Base-by-base conservation (phyloP, 352 stramenopile genomes). In the Peronospora belbahrii region DNA sequence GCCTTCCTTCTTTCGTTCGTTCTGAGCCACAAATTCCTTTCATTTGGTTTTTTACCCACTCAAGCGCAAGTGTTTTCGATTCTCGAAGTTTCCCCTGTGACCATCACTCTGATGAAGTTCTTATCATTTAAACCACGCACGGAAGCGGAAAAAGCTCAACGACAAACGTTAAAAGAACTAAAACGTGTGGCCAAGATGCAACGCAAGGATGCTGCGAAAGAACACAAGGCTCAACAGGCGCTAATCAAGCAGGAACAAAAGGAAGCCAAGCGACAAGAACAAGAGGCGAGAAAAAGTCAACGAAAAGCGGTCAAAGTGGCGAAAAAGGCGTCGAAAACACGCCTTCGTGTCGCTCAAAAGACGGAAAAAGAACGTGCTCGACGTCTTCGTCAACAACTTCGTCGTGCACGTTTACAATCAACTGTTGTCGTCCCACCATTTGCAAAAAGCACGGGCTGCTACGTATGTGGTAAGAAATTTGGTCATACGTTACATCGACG, bases 391-490 rank as follows among this genome's bases (percentile, higher is more conserved):
- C 46, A 33, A 14, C 41, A 44, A 28, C 40, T 31, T 33, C 34
- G 33, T 10, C 41, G 13, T 4, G 44, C 18, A 8, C 48, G 34
- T 8, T 14, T 33, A 6, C 33, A 27, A 22, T 15, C 24, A n/a
- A 24, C 28, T 9, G 20, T 17, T 0, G 7, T 11, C 7, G 31
- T 42, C 0, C 63, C 67, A 8, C 39, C 32, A 10, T 76, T 85
- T 25, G 17, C 45, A 7, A 66, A 76, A 43, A 64, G 56, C 27
- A 14, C 24, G 1, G 37, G 54, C 42, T 86, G 74, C 42, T 52
- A 37, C 24, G 61, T 72, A 22, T 86, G 74, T 39, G 61, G 48
- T 4, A 58, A 60, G 28, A 32, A 34, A 9, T 87, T 87, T 52
- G 52, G 53, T 11, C 27, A 43, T 11, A 42, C 61, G 35, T 36